These are phyloP conservation scores for Kodamaea sp. DNA, from an alignment of 1,139 yeast genomes.

Conservation along the genomic window DNA sequence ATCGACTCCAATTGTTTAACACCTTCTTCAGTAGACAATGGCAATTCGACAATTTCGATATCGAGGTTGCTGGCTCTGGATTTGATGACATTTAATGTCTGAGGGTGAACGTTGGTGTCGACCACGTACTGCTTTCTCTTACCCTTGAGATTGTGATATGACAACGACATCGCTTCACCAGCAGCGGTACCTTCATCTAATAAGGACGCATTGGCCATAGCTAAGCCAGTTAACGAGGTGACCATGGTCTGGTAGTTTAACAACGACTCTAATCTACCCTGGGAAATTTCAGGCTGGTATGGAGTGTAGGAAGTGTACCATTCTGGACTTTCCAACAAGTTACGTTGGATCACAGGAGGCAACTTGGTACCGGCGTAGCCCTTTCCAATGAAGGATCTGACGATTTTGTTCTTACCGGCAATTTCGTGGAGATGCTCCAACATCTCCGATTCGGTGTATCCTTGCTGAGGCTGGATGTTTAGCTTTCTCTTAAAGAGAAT, in stretches of 20 bases:
- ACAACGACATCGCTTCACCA: constrained; percentile 92
- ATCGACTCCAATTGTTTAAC: constrained; percentile 37
- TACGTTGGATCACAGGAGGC: constrained; percentile 93
- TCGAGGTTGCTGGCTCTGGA: constrained; percentile 79
- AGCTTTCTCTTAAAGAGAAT: constrained; percentile 70
- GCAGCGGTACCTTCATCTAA: constrained; percentile 98
- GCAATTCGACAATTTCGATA: constrained; percentile 62
- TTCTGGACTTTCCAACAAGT: constrained; percentile 88
- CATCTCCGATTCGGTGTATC: constrained; percentile 82
- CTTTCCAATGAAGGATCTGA: constrained; percentile 82
- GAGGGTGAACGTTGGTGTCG: constrained; percentile 78
- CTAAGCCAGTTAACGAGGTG: constrained; percentile 86
- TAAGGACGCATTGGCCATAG: constrained; percentile 89
- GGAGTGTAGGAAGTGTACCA: constrained; percentile 99
- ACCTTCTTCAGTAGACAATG: constrained; percentile 54
- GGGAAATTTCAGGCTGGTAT: constrained; percentile 96
- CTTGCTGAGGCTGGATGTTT: constrained; percentile 62
- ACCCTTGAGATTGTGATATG: constrained; percentile 66
- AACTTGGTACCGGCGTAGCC: constrained; percentile 90
- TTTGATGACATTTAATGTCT: constrained; percentile 74
- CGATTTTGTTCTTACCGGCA: constrained; percentile 72
- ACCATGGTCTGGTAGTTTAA: constrained; percentile 90
- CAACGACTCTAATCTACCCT: constrained; percentile 89
- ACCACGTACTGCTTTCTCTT: constrained; percentile 72
- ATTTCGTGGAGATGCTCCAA: constrained; percentile 63